Base-by-base conservation (phyloP, 2,329 filamentous ascomycete species). In the Mollisiaceae sp. region DNA sequence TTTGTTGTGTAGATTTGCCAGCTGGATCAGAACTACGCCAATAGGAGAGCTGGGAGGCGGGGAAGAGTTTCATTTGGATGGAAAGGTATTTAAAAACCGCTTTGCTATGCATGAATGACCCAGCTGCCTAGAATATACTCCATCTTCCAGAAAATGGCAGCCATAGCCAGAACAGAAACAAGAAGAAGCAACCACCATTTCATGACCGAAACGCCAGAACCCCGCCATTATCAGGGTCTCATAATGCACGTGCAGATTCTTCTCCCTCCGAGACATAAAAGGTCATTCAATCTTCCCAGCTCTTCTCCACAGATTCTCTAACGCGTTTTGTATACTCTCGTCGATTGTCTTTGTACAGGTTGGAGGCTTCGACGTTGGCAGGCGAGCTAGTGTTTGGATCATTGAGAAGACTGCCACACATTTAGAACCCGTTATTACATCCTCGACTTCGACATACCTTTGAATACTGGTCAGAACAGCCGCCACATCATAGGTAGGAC, bases 351-450 rank as follows among this genome's bases (percentile, higher is more conserved):
- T 98, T 98, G 85, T 98, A 99, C 9, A 98, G 84, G 77, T 98
- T 99, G 62, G 93, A 97, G 1, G 95, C 95, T 81, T 99, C 95
- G 73, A 98, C 95, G 75, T 99, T 99, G 63, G 95, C 95, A 0
- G 95, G 95, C 1, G 93, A 97, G 65, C 93, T 95, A n/a, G 95
- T 99, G 78, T 99, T 99, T 1, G 95, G 95, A 73, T 99, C 95
- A 79, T 99, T 98, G 15, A 99, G 85, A 54, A 99, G 81, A 87
- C 94, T 97, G 63, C 59, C 24, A 54, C 9, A 35, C 54, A 24
- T 65, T 81, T 69, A 80, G 76, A 64, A 67, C 63, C n/a, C 22
- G 35, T 20, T 22, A 11, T 24, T 61, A 18, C 36, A n/a, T 36
- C 8, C 35, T 50, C 4, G 39, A 59, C 9, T 14, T 41, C n/a